Evolutionary conservation across 495 filamentous ascomycete species (phyloP), one percentile per base, ranked within the genome.

Genomic region (Trichocladium antarcticum): DNA sequence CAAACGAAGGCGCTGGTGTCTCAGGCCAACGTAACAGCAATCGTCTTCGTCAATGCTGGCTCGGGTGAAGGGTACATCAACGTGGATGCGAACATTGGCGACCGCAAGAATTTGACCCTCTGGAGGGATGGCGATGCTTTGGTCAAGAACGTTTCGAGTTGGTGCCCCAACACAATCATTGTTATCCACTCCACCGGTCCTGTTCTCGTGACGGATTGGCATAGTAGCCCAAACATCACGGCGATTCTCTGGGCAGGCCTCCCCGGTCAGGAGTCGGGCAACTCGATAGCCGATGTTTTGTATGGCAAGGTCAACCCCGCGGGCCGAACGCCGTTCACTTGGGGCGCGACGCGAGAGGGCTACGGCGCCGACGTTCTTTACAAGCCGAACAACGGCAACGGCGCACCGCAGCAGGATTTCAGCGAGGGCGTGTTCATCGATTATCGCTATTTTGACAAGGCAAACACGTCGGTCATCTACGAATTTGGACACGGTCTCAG

Each of bases 221-320:
- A 86, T 51, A 68, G 89, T 53, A 80, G 84, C 64, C 81, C 84
- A n/a, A 97, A 97, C 63, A 76, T 98, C 49, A 96, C 89, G 8
- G 92, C 87, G 21, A 92, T 98, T 35, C 60, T 97, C 15, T 96
- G 88, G 83, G 92, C 90, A 52, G 90, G 89, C 62, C 63, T 96
- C 37, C 92, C 92, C 0, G 92, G 92, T 11, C 84, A 97, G 61
- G 84, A 98, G 63, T 87, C 83, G 27, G 92, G 92, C 34, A 89
- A 92, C 66, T 78, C 84, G n/a, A 78, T 98, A 52, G 79, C 80
- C 21, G 90, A 97, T 59, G 78, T 98, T 6, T 81, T 98, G 11
- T 98, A 95, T 63, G 92, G 92, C 40, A 76, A 74, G 41, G 79
- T 87, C 61, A 95, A 92, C 67, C 90, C 92, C 6, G 78, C 81